Evolutionary conservation across 805 yeast species (phyloP).

Genomic region (Myxozyma kluyveri): DNA sequence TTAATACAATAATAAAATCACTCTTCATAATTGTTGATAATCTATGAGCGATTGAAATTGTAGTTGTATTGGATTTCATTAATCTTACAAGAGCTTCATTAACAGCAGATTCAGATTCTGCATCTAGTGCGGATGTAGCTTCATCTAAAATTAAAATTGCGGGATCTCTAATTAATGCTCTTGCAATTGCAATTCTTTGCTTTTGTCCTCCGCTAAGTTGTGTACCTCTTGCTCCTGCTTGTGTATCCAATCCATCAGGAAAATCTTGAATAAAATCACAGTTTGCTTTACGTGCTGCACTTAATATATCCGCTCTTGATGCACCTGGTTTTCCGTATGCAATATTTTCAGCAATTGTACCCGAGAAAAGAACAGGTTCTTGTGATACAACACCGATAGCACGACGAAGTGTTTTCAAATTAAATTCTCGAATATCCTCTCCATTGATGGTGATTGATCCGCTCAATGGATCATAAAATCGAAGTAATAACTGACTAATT

Average conservation of each 20-base stretch:
- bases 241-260: conserved; percentile 79
- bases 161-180: conserved; percentile 79
- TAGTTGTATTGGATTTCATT: conserved; percentile 54
- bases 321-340: conserved; percentile 65
- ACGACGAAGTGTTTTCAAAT: conserved; percentile 68
- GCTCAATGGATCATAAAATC: conserved; percentile 74
- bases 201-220: conserved; percentile 94
- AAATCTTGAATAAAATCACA: conserved; percentile 70
- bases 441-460: conserved; percentile 69
- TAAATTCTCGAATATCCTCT: conserved; percentile 59
- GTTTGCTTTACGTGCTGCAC: conserved; percentile 68
- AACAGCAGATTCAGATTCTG: conserved; percentile 82
- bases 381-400: conserved; percentile 89
- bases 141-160: conserved; percentile 83
- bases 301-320: conserved; percentile 58
- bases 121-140: conserved; percentile 91
- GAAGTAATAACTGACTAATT: conserved; percentile 54
- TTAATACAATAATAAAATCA: conserved; percentile 75
- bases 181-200: conserved; percentile 86
- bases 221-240: conserved; percentile 81
- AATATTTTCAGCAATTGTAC: conserved; percentile 79
- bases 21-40: conserved; percentile 82
- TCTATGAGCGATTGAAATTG: conserved; percentile 86
- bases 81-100: conserved; percentile 65
- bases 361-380: conserved; percentile 86